Base-by-base conservation (phyloP, 108 stramenopile genomes). In the Conticribra guillardii region DNA sequence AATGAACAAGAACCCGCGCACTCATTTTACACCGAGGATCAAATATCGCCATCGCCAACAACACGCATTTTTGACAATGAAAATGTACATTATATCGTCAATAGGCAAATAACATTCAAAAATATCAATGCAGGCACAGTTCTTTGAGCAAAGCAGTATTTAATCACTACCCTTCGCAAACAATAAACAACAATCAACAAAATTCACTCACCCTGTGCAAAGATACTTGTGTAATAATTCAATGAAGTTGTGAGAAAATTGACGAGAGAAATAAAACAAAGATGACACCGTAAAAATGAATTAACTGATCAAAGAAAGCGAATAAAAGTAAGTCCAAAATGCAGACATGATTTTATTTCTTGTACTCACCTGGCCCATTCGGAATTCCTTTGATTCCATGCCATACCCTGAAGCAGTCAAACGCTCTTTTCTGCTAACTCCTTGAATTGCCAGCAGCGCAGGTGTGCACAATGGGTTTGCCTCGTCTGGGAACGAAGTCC, bases 401-500 rank as follows among this genome's bases (percentile, higher is more conserved):
- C 85, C 85, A 32, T 46, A 23, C 2, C 69, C 73, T 23, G 66
- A 21, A 24, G 85, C 85, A 30, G 24, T 33, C 48, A 78, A 15
- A 53, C 92, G 89, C 85, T 93, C 92, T 19, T 45, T 24, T 45
- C 92, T 74, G 67, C 89, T 87, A 2, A 93, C 89, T 18, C 87
- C 87, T 78, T 93, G 92, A 44, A 93, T 77, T 18, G 92, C 92
- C 44, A 86, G 69, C 9, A 93, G 50, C 49, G 86, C 60, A 18
- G 88, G 79, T 14, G 92, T 88, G 31, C 80, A 70, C 29, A 90
- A 67, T 16, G 88, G 86, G 74, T 90, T 93, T 24, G 27, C 48
- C 32, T 53, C 31, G 41, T 69, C 74, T 27, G 69, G 73, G 3
- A 68, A 80, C 22, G 47, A 58, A 18, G 15, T 0, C 54, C 71